Evolutionary conservation across 2,329 filamentous ascomycete species (phyloP).

Genomic region (Penicillium sp.): DNA sequence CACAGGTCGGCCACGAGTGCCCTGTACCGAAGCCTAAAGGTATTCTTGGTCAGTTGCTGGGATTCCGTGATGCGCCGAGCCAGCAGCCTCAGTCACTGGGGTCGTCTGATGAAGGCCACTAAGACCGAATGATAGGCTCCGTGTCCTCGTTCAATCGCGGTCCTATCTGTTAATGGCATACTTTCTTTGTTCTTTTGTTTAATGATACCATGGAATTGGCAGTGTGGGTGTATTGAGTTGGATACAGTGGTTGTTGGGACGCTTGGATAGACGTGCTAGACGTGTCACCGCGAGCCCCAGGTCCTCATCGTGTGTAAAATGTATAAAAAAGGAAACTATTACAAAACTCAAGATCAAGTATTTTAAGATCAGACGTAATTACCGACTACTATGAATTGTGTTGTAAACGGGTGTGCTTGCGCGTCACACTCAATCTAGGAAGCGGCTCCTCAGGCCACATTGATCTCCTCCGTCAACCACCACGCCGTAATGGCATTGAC

Average conservation of each 20-base stretch:
- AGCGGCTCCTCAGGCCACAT: conserved; percentile 21
- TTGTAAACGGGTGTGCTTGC: neutral
- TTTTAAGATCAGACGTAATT: neutral
- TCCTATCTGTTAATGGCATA: neutral
- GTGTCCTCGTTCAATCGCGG: neutral
- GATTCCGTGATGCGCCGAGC: conserved; percentile 54
- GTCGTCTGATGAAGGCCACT: conserved; percentile 16
- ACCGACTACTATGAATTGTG: neutral
- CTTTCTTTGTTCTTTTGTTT: conserved; percentile 17
- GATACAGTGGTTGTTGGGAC: conserved; percentile 1
- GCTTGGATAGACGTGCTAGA: conserved; percentile 7
- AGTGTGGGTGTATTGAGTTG: conserved; percentile 5
- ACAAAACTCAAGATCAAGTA: neutral
- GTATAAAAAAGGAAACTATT: conserved; percentile 12
- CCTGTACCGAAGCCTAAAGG: conserved; percentile 89
- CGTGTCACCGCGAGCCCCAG: conserved; percentile 2
- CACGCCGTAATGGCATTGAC: conserved; percentile 34
- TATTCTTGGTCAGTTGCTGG: conserved; percentile 70
- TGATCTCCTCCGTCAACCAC: conserved; percentile 14
- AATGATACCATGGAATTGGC: conserved; percentile 27
- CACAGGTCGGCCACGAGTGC: conserved; percentile 66
- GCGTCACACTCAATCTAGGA: neutral
- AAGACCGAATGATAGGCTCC: conserved; percentile 1
- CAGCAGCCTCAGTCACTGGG: conserved; percentile 15
- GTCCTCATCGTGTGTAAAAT: conserved; percentile 15